Percentiles rank a stretch among this genome's conserved stretches.
These are phyloP conservation scores for Pleurozium schreberi DNA, from an alignment of 225 moss, liverwort and hornwort species.

Conservation along the genomic window DNA sequence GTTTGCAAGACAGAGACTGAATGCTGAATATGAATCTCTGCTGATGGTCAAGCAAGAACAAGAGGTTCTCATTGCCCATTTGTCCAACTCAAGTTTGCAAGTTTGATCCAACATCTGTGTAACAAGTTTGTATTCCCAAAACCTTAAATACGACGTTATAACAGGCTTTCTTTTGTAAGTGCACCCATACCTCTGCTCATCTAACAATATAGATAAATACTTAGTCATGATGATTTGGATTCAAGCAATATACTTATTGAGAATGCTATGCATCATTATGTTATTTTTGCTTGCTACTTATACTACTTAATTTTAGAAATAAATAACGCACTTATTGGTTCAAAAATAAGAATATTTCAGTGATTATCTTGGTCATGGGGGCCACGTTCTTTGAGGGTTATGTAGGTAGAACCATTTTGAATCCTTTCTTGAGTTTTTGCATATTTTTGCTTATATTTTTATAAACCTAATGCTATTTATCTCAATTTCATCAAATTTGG, in stretches of 20 bases:
- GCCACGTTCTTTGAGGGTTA: rapidly evolving
- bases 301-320: too few relatives aligned
- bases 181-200: background rate
- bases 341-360: background rate
- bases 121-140: background rate
- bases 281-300: background rate
- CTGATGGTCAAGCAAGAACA: conserved; percentile 61
- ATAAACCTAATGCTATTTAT: background rate
- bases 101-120: background rate
- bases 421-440: background rate
- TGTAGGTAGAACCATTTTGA: background rate
- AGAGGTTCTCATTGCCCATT: conserved; percentile 35
- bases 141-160: background rate
- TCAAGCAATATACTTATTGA: background rate
- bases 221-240: background rate
- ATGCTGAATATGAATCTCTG: conserved; percentile 48
- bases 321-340: background rate
- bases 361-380: background rate
- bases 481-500: background rate
- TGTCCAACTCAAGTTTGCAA: conserved; percentile 37
- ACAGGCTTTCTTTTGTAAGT: background rate
- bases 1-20: conserved; percentile 30
- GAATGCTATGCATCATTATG: background rate
- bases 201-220: background rate
- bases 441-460: background rate